Percentiles rank a stretch among this genome's conserved stretches.
These are phyloP conservation scores for Passalora sequoiae DNA, from an alignment of 2,329 filamentous ascomycete genomes.

Conservation along the genomic window DNA sequence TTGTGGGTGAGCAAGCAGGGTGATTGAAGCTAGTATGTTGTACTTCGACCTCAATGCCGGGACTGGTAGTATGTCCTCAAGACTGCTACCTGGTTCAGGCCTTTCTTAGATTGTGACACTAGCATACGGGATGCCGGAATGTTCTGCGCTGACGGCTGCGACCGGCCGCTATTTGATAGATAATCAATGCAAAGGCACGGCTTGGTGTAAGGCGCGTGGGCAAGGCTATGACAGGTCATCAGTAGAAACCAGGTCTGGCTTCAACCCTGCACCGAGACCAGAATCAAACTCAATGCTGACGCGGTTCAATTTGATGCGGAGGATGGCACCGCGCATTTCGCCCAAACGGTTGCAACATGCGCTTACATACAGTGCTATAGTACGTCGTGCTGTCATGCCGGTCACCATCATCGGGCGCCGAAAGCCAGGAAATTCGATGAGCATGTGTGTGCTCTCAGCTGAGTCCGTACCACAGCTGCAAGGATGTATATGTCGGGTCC, in stretches of 20 bases:
- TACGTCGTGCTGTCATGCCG: constrained; percentile 4
- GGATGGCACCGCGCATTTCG: not conserved
- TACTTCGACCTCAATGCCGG: constrained; percentile 8
- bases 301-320: constrained; percentile 4
- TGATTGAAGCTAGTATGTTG: constrained; percentile 10
- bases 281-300: constrained; percentile 3
- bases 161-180: not conserved
- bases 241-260: not conserved
- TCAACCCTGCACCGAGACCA: not conserved
- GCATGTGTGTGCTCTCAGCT: not conserved
- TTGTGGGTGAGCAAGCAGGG: constrained; percentile 11
- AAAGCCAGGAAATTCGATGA: constrained; percentile 5
- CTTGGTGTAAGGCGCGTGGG: not conserved
- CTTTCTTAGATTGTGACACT: constrained; percentile 14
- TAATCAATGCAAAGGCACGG: not conserved
- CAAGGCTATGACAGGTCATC: constrained; percentile 3
- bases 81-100: constrained; percentile 14
- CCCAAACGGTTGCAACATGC: not conserved
- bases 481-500: not conserved
- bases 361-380: not conserved
- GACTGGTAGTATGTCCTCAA: constrained; percentile 7
- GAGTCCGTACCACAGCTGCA: not conserved
- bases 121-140: constrained; percentile 3
- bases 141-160: not conserved
- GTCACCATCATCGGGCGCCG: not conserved